phyloP scores from a whole-genome alignment of 768 basidiomycete species.

The Termitomyces titanicus region DNA sequence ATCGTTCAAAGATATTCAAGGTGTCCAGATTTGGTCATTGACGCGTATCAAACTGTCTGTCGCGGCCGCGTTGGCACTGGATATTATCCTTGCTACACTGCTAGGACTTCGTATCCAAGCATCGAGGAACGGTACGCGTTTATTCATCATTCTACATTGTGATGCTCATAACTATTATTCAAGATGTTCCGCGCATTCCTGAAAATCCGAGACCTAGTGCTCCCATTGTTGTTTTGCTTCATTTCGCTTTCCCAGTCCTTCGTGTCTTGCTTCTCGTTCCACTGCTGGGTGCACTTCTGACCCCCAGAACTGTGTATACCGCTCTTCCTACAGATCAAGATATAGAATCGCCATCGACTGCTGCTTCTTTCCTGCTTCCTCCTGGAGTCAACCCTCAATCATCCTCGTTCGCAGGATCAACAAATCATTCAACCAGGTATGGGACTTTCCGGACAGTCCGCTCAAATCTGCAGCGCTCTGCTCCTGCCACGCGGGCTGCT shows the following conservation, averaged over 20 bases:
- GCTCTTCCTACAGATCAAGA: slow-evolving; percentile 41
- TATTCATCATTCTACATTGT: slow-evolving; percentile 5
- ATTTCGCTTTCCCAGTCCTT: slow-evolving; percentile 53
- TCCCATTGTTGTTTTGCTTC: slow-evolving; percentile 30
- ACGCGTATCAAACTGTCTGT: slow-evolving; percentile 55
- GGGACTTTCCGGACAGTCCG: slow-evolving; percentile 64
- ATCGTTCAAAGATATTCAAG: slow-evolving; percentile 74
- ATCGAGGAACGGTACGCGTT: slow-evolving; percentile 27
- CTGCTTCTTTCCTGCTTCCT: slow-evolving; percentile 54
- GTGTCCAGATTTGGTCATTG: slow-evolving; percentile 64
- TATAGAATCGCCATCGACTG: slow-evolving; percentile 37
- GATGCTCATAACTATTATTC: slow-evolving; percentile 10
- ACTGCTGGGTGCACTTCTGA: slow-evolving; percentile 56
- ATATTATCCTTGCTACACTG: slow-evolving; percentile 56
- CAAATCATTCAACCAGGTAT: slow-evolving; percentile 55
- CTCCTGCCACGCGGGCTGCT: slow-evolving; percentile 51
- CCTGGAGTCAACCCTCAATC: slow-evolving; percentile 39
- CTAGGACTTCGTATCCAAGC: slow-evolving; percentile 39
- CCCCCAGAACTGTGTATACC: slow-evolving; percentile 64
- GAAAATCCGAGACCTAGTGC: slow-evolving; percentile 25
- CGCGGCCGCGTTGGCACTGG: slow-evolving; percentile 50
- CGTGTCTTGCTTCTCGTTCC: slow-evolving; percentile 61
- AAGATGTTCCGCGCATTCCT: slow-evolving; percentile 24
- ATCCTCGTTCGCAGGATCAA: slow-evolving; percentile 39
- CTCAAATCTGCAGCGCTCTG: slow-evolving; percentile 48